A percentile compares a stretch with the other conserved stretches of the same genome.
These are phyloP conservation scores for Pseudisothecium myosuroides DNA, from an alignment of 225 moss, liverwort and hornwort species.

Conservation along the genomic window DNA sequence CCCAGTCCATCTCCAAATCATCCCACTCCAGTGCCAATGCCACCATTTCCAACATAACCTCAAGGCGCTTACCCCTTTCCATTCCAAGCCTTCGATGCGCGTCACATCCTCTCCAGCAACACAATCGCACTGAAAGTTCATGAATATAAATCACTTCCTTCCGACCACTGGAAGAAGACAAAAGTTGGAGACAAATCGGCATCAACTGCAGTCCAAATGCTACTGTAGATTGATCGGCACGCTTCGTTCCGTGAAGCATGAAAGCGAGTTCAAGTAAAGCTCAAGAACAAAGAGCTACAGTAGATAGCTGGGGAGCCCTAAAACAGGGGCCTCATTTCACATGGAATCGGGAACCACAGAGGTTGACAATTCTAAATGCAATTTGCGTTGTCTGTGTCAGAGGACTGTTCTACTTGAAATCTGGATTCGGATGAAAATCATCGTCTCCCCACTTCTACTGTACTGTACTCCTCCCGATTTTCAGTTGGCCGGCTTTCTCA, in stretches of 20 bases:
- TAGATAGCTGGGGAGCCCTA: neutral
- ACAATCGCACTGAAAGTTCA: neutral
- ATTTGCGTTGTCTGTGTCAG: neutral
- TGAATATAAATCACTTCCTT: neutral
- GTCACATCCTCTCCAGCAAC: neutral
- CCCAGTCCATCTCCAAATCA: neutral
- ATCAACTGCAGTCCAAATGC: neutral
- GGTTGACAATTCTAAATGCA: neutral
- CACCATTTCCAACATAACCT: neutral
- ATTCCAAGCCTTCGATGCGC: neutral
- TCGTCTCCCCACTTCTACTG: neutral
- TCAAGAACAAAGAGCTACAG: neutral
- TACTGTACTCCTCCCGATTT: neutral
- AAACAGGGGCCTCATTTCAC: neutral
- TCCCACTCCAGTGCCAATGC: neutral
- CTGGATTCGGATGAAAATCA: neutral
- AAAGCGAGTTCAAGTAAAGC: neutral
- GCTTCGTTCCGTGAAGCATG: neutral
- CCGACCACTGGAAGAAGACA: neutral
- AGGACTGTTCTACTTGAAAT: neutral
- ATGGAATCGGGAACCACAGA: neutral
- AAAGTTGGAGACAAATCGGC: neutral
- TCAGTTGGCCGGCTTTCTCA: too few relatives aligned
- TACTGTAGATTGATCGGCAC: neutral
- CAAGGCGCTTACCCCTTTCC: neutral